Evolutionary conservation across 352 stramenopile genomes (phyloP).

Genomic region (Pythium coloratum): DNA sequence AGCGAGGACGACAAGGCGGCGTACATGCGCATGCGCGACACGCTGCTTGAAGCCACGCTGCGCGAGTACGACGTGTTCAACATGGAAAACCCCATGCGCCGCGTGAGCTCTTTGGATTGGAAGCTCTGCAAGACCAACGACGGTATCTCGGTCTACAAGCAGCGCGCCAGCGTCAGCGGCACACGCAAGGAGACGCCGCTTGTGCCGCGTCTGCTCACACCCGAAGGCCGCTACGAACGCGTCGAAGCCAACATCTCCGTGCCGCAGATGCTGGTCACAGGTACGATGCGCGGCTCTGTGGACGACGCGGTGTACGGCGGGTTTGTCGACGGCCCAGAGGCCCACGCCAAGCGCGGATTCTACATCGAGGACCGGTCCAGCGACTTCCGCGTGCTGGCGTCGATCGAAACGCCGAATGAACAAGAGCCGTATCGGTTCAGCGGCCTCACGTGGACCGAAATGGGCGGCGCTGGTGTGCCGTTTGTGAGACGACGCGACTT

Average conservation of each 20-base stretch:
- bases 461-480: conserved; percentile 17
- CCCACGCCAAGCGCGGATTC: conserved; percentile 13
- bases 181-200: conserved; percentile 14
- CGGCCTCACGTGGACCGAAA: conserved; percentile 21
- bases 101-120: conserved; percentile 17
- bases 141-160: conserved; percentile 24
- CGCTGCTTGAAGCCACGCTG: conserved; percentile 16
- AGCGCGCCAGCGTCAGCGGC: conserved; percentile 6
- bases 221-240: conserved; percentile 18
- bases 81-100: conserved; percentile 15
- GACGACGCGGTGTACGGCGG: conserved; percentile 27
- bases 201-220: conserved; percentile 15
- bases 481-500: conserved; percentile 24
- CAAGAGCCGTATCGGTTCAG: conserved; percentile 23
- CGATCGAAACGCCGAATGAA: conserved; percentile 10
- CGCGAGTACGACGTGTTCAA: conserved; percentile 23
- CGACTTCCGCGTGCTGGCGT: conserved; percentile 20
- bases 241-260: conserved; percentile 23
- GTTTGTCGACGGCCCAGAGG: conserved; percentile 19
- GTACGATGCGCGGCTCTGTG: conserved; percentile 20
- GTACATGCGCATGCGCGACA: conserved; percentile 17
- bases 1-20: conserved; percentile 4
- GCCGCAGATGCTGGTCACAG: conserved; percentile 21
- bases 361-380: conserved; percentile 19
- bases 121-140: conserved; percentile 23